Conservation (phyloP, 768 basidiomycete genomes). For the Russula griseocarnosa region DNA sequence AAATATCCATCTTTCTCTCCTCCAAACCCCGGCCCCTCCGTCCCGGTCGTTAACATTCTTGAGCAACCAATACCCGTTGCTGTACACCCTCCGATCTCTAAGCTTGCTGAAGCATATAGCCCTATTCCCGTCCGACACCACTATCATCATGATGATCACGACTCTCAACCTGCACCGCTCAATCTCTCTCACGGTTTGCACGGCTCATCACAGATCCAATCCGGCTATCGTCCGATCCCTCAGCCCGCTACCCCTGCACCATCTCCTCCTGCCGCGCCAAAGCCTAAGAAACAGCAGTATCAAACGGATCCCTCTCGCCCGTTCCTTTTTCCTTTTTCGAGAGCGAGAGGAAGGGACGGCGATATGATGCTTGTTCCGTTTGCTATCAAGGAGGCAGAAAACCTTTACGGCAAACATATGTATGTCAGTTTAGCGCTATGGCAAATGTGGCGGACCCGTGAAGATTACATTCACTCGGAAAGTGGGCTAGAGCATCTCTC, state of each 20-base stretch:
- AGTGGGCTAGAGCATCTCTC: conserved; percentile 84
- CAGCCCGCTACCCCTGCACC: conserved; percentile 90
- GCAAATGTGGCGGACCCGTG: conserved; percentile 94
- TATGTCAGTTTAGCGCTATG: conserved; percentile 81
- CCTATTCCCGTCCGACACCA: conserved; percentile 93
- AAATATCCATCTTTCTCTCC: conserved; percentile 95
- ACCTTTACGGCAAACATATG: conserved; percentile 84
- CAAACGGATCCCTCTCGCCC: conserved; percentile 94
- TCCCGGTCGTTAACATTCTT: conserved; percentile 36
- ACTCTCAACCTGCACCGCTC: conserved; percentile 44
- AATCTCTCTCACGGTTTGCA: conserved; percentile 34
- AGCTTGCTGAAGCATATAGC: conserved; percentile 84
- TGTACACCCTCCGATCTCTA: conserved; percentile 45
- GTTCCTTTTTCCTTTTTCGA: conserved; percentile 93
- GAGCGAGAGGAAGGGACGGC: conserved; percentile 47
- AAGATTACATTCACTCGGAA: conserved; percentile 92
- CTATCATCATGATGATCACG: conserved; percentile 81
- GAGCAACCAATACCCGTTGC: conserved; percentile 30
- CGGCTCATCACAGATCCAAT: conserved; percentile 37
- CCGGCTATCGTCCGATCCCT: conserved; percentile 43
- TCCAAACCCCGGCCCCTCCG: conserved; percentile 36
- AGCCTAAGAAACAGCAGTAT: conserved; percentile 97
- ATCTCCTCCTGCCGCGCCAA: conserved; percentile 62
- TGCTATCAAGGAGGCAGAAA: conserved; percentile 94
- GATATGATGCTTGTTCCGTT: conserved; percentile 79